Evolutionary conservation across 352 stramenopile genomes (phyloP).

Genomic region (Elongisporangium prolatum): DNA sequence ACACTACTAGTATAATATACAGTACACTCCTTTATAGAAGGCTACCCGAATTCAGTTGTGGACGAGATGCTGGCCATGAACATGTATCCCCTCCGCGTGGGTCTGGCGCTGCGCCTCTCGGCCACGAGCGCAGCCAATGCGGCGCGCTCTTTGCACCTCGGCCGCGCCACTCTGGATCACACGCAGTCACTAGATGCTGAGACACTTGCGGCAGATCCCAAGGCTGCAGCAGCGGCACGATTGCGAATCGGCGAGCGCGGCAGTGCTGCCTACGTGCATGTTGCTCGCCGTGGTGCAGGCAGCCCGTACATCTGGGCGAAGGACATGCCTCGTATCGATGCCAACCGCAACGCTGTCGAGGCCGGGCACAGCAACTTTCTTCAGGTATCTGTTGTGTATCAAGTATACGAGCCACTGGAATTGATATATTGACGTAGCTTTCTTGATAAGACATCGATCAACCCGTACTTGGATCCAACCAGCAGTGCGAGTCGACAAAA

Average conservation of each 20-base stretch:
- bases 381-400: slow-evolving; percentile 13
- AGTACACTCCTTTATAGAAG: not conserved
- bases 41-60: not conserved
- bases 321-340: slow-evolving; percentile 64
- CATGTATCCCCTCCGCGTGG: not conserved
- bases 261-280: slow-evolving; percentile 14
- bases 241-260: slow-evolving; percentile 13
- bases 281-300: slow-evolving; percentile 42
- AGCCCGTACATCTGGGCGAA: slow-evolving; percentile 64
- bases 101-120: not conserved
- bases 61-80: not conserved
- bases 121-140: not conserved
- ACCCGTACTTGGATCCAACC: slow-evolving; percentile 27
- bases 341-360: slow-evolving; percentile 28
- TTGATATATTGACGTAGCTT: not conserved
- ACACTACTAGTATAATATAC: no score
- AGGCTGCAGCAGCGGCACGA: slow-evolving; percentile 30
- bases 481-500: slow-evolving; percentile 28
- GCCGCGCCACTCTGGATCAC: slow-evolving; percentile 31
- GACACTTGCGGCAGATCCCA: slow-evolving; percentile 4
- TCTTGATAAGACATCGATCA: slow-evolving; percentile 32
- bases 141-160: slow-evolving; percentile 27
- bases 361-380: slow-evolving; percentile 60
- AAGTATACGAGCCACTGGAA: slow-evolving; percentile 1
- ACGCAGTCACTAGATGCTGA: slow-evolving; percentile 38